These are phyloP conservation scores for Nothopassalora personata DNA, from an alignment of 2,329 filamentous ascomycete species.

Conservation along the genomic window DNA sequence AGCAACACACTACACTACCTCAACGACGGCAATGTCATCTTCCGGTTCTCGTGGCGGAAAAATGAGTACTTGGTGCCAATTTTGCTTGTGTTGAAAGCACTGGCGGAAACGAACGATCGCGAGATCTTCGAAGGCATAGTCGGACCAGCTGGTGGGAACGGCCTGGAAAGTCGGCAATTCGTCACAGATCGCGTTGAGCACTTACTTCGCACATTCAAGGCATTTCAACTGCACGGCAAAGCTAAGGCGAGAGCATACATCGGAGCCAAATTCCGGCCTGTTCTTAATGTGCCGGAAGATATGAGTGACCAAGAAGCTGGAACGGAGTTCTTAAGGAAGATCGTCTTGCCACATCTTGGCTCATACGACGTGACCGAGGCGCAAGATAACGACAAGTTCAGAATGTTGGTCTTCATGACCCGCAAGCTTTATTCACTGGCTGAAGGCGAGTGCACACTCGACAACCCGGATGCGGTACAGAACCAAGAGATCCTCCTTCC, in stretches of 20 bases:
- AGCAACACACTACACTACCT: constrained; percentile 97
- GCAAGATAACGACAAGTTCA: constrained; percentile 89
- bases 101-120: constrained; percentile 91
- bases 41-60: constrained; percentile 96
- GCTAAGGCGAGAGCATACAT: constrained; percentile 78
- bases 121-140: constrained; percentile 95
- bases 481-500: constrained; percentile 93
- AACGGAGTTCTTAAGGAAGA: constrained; percentile 80
- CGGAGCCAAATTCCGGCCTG: constrained; percentile 83
- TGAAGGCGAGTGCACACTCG: constrained; percentile 83
- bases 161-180: constrained; percentile 76
- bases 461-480: constrained; percentile 94
- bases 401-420: constrained; percentile 90
- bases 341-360: constrained; percentile 88
- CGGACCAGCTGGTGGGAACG: constrained; percentile 68
- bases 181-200: constrained; percentile 91
- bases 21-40: constrained; percentile 90
- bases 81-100: constrained; percentile 93
- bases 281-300: constrained; percentile 76
- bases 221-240: constrained; percentile 76
- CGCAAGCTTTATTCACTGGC: constrained; percentile 91
- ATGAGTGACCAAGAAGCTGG: constrained; percentile 85
- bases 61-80: constrained; percentile 93
- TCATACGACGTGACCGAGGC: constrained; percentile 75
- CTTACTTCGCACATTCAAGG: constrained; percentile 86